Conservation (phyloP, 2,329 filamentous ascomycete species). For the Parastagonospora avenae region DNA sequence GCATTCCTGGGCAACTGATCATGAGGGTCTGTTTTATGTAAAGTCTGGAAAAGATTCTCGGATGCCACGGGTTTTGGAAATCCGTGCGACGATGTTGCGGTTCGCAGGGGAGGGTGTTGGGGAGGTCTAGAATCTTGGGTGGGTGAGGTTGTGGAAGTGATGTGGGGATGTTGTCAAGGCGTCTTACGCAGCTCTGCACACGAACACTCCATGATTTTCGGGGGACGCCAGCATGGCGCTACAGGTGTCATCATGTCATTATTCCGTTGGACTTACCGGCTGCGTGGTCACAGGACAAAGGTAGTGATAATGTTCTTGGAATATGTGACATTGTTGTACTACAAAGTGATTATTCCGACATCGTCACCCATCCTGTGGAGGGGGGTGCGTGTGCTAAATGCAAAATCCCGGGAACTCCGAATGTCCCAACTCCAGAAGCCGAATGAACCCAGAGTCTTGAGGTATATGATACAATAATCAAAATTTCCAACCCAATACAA, state of each 20-base stretch:
- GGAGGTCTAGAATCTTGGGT: background rate
- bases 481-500: conserved; percentile 6
- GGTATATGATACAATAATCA: conserved; percentile 7
- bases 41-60: background rate
- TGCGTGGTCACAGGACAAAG: background rate
- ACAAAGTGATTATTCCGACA: no score
- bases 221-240: background rate
- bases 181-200: conserved; percentile 4
- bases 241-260: background rate
- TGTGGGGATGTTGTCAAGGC: no score
- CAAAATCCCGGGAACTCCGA: no score
- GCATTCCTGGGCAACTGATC: background rate
- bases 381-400: no score
- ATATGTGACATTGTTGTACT: no score
- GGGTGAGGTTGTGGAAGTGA: no score
- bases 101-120: no score
- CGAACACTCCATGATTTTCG: background rate
- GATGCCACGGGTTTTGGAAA: no score
- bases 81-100: no score
- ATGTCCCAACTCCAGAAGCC: background rate
- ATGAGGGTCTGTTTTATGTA: background rate
- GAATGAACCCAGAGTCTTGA: background rate
- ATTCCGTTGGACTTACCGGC: background rate
- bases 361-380: no score
- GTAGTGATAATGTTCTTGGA: background rate